A percentile compares a stretch with the other conserved stretches of the same genome.
Conservation (phyloP, 1,139 yeast genomes). For the Saccharomyces hybrid region DNA sequence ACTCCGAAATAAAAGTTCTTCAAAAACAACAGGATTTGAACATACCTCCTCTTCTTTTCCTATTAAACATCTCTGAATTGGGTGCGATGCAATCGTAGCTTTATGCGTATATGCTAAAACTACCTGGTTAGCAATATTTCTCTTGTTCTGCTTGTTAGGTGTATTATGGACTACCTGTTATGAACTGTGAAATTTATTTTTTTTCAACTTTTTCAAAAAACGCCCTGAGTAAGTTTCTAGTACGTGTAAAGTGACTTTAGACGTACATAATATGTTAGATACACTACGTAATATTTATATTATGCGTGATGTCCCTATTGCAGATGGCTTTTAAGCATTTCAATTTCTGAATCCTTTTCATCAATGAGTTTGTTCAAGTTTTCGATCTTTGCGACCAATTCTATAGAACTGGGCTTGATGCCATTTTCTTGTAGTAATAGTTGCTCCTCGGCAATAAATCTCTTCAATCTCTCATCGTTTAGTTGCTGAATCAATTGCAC, state of each 20-base stretch:
- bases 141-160: neutral
- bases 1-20: constrained; percentile 1
- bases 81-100: neutral
- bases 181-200: neutral
- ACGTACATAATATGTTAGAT: neutral
- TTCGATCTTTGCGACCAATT: constrained; percentile 50
- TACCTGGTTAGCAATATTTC: neutral
- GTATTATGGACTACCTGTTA: neutral
- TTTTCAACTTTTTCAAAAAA: constrained; percentile 1
- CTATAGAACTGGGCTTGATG: constrained; percentile 44
- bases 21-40: neutral
- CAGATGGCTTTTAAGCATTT: neutral
- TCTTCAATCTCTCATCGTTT: constrained; percentile 53
- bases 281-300: no score
- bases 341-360: constrained; percentile 39
- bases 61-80: constrained; percentile 19
- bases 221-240: neutral
- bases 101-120: neutral
- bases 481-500: constrained; percentile 49
- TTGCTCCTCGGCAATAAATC: constrained; percentile 66
- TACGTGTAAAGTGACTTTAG: neutral
- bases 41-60: constrained; percentile 28
- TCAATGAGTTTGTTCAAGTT: constrained; percentile 42
- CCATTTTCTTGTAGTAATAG: constrained; percentile 50
- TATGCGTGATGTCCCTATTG: no score